A percentile compares a stretch with the other conserved stretches of the same genome.
Conservation (phyloP, 2,329 filamentous ascomycete genomes). For the Talaromyces funiculosus region DNA sequence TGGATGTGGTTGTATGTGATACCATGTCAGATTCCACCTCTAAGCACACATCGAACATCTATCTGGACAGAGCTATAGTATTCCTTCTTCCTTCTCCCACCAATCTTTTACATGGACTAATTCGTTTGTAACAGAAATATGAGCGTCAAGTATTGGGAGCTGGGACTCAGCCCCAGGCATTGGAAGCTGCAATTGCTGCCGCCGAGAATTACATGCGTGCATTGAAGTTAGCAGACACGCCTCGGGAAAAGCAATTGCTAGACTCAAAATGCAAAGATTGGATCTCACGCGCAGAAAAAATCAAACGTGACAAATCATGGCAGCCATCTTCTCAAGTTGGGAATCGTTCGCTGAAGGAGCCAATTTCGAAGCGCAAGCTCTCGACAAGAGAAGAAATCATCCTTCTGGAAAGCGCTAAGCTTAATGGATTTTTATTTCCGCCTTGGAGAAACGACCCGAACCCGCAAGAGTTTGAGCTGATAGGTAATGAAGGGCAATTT, state of each 20-base stretch:
- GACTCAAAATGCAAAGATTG: conserved; percentile 64
- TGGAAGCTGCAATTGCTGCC: conserved; percentile 69
- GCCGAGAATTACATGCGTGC: conserved; percentile 79
- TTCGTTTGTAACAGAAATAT: conserved; percentile 42
- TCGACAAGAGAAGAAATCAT: conserved; percentile 70
- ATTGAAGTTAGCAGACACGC: conserved; percentile 54
- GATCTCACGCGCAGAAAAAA: conserved; percentile 65
- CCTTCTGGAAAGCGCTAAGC: conserved; percentile 66
- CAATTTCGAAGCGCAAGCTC: conserved; percentile 53
- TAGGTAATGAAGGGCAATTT: conserved; percentile 51
- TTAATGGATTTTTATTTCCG: conserved; percentile 79
- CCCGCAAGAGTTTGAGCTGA: conserved; percentile 56
- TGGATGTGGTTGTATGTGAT: neutral
- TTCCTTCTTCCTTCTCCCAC: neutral
- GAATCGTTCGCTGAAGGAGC: conserved; percentile 38
- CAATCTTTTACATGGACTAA: conserved; percentile 20
- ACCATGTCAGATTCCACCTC: conserved; percentile 26
- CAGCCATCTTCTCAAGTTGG: conserved; percentile 18
- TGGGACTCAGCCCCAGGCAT: conserved; percentile 56
- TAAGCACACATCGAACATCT: conserved; percentile 22
- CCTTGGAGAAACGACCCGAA: conserved; percentile 68
- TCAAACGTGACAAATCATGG: conserved; percentile 53
- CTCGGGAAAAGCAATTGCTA: conserved; percentile 61
- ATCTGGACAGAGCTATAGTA: conserved; percentile 31
- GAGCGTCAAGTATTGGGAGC: conserved; percentile 50